Evolutionary conservation across 2,329 filamentous ascomycete species (phyloP).

Genomic region (Aspergillus fumigatus): DNA sequence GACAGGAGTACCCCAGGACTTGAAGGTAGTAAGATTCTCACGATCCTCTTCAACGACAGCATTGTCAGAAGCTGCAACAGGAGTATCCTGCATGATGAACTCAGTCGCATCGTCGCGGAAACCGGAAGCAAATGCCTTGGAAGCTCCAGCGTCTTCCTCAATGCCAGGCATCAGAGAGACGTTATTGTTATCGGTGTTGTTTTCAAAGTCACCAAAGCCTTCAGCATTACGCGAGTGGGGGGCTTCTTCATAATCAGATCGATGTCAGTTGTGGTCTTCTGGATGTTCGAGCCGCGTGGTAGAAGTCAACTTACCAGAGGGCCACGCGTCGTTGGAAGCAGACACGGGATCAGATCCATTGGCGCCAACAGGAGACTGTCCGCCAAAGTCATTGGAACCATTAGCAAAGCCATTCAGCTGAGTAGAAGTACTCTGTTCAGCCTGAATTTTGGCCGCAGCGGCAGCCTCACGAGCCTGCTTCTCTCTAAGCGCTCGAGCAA

Average conservation of each 20-base stretch:
- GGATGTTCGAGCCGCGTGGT: not conserved
- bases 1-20: conserved; percentile 26
- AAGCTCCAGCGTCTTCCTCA: not conserved
- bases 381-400: not conserved
- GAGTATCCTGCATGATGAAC: not conserved
- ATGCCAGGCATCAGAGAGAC: not conserved
- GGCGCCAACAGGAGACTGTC: not conserved
- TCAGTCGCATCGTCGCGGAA: not conserved
- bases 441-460: not conserved
- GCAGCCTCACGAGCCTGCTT: not conserved
- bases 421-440: conserved; percentile 1
- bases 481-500: conserved; percentile 16
- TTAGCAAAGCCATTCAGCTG: conserved; percentile 4
- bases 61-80: not conserved
- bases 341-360: not conserved
- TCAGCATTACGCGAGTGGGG: not conserved
- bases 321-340: not conserved
- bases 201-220: not conserved
- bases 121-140: not conserved
- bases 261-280: not conserved
- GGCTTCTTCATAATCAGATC: not conserved
- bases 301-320: conserved; percentile 1
- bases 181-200: not conserved
- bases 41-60: conserved; percentile 17
- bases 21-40: conserved; percentile 27